Evolutionary conservation across 2,329 filamentous ascomycete species (phyloP).

Genomic region (Pezicula rhizophila): DNA sequence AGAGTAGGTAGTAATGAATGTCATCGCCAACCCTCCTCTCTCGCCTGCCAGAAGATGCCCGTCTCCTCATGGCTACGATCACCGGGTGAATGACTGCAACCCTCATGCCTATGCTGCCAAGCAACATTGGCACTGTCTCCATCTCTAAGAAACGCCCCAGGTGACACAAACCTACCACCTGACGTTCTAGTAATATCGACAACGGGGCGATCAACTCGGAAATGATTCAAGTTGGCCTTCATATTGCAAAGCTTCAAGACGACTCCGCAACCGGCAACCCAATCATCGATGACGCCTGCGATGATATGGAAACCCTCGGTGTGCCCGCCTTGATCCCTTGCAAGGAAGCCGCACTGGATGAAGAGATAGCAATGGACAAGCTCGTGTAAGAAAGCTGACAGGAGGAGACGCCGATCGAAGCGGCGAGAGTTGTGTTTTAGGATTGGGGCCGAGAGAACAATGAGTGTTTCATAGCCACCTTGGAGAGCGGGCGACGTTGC

Average conservation of each 20-base stretch:
- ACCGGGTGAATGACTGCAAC: slow-evolving; percentile 8
- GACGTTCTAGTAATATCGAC: neutral
- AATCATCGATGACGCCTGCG: slow-evolving; percentile 52
- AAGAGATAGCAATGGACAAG: slow-evolving; percentile 64
- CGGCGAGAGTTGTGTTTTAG: slow-evolving; percentile 35
- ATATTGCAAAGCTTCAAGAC: slow-evolving; percentile 51
- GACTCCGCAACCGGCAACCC: slow-evolving; percentile 45
- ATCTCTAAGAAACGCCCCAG: no score
- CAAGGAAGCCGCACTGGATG: slow-evolving; percentile 53
- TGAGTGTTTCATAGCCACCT: slow-evolving; percentile 55
- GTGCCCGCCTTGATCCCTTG: slow-evolving; percentile 50
- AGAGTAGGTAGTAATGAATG: neutral
- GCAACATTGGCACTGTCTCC: neutral
- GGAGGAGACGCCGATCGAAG: slow-evolving; percentile 55
- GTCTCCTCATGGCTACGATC: neutral
- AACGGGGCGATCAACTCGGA: slow-evolving; percentile 25
- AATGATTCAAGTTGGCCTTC: slow-evolving; percentile 55
- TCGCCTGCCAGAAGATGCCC: neutral
- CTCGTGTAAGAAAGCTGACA: slow-evolving; percentile 61
- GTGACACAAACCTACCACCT: neutral
- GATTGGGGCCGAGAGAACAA: slow-evolving; percentile 54
- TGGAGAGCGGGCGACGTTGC: slow-evolving; percentile 26
- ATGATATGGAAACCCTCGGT: slow-evolving; percentile 54
- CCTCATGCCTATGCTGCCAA: slow-evolving; percentile 8
- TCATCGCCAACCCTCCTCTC: neutral